phyloP scores from a whole-genome alignment of 2,329 filamentous ascomycete species.

The Hypocrella siamensis region DNA sequence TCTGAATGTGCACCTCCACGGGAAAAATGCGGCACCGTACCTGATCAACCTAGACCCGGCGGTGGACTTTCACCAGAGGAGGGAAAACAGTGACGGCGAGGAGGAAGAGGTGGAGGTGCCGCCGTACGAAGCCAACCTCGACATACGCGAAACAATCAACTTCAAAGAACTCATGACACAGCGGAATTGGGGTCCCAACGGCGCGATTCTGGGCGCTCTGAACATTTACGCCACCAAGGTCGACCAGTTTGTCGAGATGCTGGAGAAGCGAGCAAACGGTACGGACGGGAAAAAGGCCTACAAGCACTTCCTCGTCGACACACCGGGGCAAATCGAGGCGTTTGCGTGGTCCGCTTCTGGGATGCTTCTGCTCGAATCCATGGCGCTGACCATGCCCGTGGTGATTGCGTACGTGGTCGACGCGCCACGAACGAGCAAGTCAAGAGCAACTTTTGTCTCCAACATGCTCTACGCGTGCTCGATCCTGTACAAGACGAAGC shows the following conservation, averaged over 20 bases:
- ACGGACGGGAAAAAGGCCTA: constrained; percentile 42
- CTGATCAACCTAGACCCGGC: constrained; percentile 96
- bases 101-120: constrained; percentile 84
- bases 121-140: constrained; percentile 94
- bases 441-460: constrained; percentile 96
- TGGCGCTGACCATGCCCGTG: constrained; percentile 89
- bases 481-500: constrained; percentile 95
- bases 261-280: constrained; percentile 70
- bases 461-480: constrained; percentile 99
- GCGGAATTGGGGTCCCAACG: constrained; percentile 94
- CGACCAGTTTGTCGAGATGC: constrained; percentile 75
- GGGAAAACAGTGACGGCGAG: no score
- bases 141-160: constrained; percentile 97
- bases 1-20: constrained; percentile 85
- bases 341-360: constrained; percentile 97
- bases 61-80: no score
- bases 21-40: constrained; percentile 68
- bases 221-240: constrained; percentile 98
- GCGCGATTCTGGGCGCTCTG: constrained; percentile 85
- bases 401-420: constrained; percentile 97
- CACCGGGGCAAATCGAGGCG: constrained; percentile 93
- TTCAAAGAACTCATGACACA: constrained; percentile 99
- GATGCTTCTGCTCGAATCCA: constrained; percentile 79
- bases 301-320: constrained; percentile 82
- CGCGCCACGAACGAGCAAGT: constrained; percentile 81